A percentile compares a stretch with the other conserved stretches of the same genome.
Evolutionary conservation across 352 stramenopile genomes (phyloP).

Genomic region (Globisporangium rhizosaccharum): DNA sequence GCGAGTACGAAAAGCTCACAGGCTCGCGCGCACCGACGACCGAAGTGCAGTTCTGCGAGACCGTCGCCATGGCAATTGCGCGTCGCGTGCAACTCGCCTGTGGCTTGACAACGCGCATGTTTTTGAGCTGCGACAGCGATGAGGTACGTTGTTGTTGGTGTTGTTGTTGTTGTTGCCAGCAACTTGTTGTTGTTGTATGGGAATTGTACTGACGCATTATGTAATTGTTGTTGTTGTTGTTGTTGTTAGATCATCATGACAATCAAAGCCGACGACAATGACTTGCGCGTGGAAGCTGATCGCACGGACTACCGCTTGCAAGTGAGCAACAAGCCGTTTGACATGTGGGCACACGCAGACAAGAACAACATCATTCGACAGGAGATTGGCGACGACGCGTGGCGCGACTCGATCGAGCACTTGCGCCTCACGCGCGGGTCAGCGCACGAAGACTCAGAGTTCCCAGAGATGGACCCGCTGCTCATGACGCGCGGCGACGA

Average conservation of each 20-base stretch:
- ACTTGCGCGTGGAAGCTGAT: slow-evolving; percentile 66
- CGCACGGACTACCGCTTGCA: slow-evolving; percentile 67
- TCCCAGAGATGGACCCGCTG: slow-evolving; percentile 73
- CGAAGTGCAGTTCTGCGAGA: slow-evolving; percentile 60
- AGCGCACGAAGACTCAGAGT: slow-evolving; percentile 23
- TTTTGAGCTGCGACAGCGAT: slow-evolving; percentile 62
- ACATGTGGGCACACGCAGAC: slow-evolving; percentile 35
- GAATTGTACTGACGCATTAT: background rate
- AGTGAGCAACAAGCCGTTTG: slow-evolving; percentile 73
- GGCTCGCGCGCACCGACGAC: slow-evolving; percentile 38
- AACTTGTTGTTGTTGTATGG: background rate
- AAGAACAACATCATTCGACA: slow-evolving; percentile 43
- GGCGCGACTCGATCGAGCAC: slow-evolving; percentile 49
- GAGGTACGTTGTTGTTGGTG: slow-evolving; percentile 17
- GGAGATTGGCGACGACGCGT: slow-evolving; percentile 50
- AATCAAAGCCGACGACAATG: slow-evolving; percentile 71
- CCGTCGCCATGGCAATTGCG: slow-evolving; percentile 55
- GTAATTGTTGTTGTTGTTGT: background rate
- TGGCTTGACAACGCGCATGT: slow-evolving; percentile 76
- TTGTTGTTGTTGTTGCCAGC: background rate
- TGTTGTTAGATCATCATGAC: slow-evolving; percentile 63
- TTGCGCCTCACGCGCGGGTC: slow-evolving; percentile 45
- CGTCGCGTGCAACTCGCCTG: slow-evolving; percentile 71
- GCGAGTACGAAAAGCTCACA: slow-evolving; percentile 56
- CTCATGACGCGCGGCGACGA: slow-evolving; percentile 51